phyloP scores from a whole-genome alignment of 2,329 filamentous ascomycete genomes.

The Pestalotiopsis sp. region DNA sequence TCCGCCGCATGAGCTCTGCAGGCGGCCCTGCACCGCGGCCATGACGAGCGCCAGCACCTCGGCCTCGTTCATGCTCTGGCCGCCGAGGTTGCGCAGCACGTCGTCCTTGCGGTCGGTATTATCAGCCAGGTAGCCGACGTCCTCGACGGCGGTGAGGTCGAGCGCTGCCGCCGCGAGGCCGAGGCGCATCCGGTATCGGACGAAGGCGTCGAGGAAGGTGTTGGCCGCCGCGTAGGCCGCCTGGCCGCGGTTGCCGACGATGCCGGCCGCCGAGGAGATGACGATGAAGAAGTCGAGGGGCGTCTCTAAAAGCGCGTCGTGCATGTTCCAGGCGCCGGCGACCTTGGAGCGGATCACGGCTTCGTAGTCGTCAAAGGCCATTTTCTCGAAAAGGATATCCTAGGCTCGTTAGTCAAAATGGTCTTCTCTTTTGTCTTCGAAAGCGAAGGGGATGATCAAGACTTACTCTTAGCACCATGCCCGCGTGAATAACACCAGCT shows the following conservation, averaged over 20 bases:
- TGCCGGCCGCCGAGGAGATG: constrained; percentile 52
- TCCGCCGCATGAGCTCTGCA: constrained; percentile 43
- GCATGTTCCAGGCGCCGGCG: constrained; percentile 56
- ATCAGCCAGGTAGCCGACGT: constrained; percentile 53
- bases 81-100: constrained; percentile 51
- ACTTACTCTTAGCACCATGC: constrained; percentile 52
- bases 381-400: constrained; percentile 56
- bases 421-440: not conserved
- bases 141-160: constrained; percentile 55
- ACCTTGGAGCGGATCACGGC: constrained; percentile 54
- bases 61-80: constrained; percentile 51
- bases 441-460: not conserved
- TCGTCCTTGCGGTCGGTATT: constrained; percentile 44
- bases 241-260: constrained; percentile 54
- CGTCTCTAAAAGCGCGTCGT: constrained; percentile 43
- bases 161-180: constrained; percentile 50
- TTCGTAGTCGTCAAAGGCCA: constrained; percentile 51
- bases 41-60: constrained; percentile 58
- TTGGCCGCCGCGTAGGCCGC: constrained; percentile 57
- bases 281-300: constrained; percentile 53
- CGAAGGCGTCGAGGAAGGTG: constrained; percentile 47
- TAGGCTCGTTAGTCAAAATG: constrained; percentile 4
- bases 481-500: constrained; percentile 48
- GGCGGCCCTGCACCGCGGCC: constrained; percentile 49
- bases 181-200: constrained; percentile 38